A percentile compares a stretch with the other conserved stretches of the same genome.
These are phyloP conservation scores for Fusarium xyrophilum DNA, from an alignment of 2,329 filamentous ascomycete species.

Conservation along the genomic window DNA sequence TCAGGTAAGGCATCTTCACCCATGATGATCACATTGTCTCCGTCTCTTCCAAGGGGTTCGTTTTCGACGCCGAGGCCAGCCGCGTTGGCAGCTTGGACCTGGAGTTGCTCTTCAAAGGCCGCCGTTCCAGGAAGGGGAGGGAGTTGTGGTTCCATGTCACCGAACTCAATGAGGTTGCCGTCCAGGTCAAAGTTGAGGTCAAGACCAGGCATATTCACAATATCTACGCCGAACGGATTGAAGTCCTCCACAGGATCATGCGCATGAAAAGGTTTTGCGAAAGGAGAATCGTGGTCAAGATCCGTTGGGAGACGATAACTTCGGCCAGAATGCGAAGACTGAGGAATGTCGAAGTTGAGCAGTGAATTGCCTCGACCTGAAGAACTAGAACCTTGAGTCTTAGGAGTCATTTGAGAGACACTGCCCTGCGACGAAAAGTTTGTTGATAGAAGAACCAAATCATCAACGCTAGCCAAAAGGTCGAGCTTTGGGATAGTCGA, in stretches of 20 bases:
- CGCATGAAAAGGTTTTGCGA: conserved; percentile 32
- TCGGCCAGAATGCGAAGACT: conserved; percentile 46
- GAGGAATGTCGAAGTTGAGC: conserved; percentile 44
- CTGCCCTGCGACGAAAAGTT: conserved; percentile 49
- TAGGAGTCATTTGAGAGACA: conserved; percentile 56
- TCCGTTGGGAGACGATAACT: conserved; percentile 47
- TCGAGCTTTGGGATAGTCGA: conserved; percentile 45
- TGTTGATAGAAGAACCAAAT: conserved; percentile 45
- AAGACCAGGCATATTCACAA: conserved; percentile 50
- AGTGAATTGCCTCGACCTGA: conserved; percentile 41
- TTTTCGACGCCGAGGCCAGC: conserved; percentile 10
- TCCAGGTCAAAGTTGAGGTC: conserved; percentile 59
- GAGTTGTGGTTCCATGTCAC: conserved; percentile 51
- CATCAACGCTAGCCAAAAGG: conserved; percentile 47
- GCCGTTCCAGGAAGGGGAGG: conserved; percentile 47
- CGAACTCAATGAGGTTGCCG: conserved; percentile 55
- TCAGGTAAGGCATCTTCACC: conserved; percentile 50
- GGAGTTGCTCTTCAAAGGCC: conserved; percentile 15
- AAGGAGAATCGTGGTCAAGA: conserved; percentile 45
- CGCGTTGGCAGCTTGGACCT: conserved; percentile 15
- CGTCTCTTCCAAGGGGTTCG: conserved; percentile 41
- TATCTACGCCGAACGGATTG: conserved; percentile 50
- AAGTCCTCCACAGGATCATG: conserved; percentile 35
- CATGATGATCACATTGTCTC: conserved; percentile 48
- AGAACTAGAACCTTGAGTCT: conserved; percentile 44